Evolutionary conservation across 2,329 filamentous ascomycete genomes (phyloP).

Genomic region (Beauveria caledonica): DNA sequence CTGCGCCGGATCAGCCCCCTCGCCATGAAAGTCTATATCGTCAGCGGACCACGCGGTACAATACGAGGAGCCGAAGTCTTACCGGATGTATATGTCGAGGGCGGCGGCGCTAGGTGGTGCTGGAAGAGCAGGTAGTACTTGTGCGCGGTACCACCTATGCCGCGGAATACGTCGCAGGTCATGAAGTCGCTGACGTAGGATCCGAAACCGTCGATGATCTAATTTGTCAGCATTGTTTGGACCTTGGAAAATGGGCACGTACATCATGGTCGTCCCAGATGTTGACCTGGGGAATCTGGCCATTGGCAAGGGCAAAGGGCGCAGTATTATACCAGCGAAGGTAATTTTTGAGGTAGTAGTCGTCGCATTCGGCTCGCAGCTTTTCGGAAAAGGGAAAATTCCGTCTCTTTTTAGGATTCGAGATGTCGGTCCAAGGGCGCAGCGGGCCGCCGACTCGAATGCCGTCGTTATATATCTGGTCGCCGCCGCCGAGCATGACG

Average conservation of each 20-base stretch:
- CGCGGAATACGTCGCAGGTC: constrained; percentile 83
- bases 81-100: constrained; percentile 79
- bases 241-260: constrained; percentile 28
- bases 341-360: constrained; percentile 89
- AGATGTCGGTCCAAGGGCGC: constrained; percentile 72
- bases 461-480: constrained; percentile 94
- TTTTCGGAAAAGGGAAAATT: constrained; percentile 68
- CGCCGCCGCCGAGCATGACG: constrained; percentile 89
- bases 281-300: constrained; percentile 91
- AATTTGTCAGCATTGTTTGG: constrained; percentile 20
- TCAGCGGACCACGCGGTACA: constrained; percentile 18
- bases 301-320: constrained; percentile 76
- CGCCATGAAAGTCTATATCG: constrained; percentile 23
- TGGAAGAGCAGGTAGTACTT: constrained; percentile 99
- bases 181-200: constrained; percentile 94
- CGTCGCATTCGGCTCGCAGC: constrained; percentile 75
- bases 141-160: constrained; percentile 84
- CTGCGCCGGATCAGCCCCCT: constrained; percentile 61
- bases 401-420: constrained; percentile 74
- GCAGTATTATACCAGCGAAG: constrained; percentile 75
- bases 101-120: constrained; percentile 80
- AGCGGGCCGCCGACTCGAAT: constrained; percentile 80
- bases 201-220: constrained; percentile 87
- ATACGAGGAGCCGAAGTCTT: background rate
- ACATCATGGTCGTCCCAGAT: constrained; percentile 95